phyloP scores from a whole-genome alignment of 345 rosid genomes.

The Moringa oleifera region DNA sequence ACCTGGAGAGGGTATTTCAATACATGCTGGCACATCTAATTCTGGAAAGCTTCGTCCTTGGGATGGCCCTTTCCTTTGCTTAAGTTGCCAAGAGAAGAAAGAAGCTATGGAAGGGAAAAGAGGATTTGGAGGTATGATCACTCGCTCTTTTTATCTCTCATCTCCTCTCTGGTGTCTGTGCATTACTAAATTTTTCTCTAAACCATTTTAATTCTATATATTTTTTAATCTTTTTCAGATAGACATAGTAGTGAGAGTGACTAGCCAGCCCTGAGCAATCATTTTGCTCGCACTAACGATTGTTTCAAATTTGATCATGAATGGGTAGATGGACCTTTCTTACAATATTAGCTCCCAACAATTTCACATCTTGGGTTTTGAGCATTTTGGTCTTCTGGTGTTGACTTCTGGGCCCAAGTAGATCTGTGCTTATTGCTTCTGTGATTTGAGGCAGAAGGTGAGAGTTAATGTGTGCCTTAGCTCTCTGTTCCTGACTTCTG shows the following conservation, averaged over 20 bases:
- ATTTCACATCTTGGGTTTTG: conserved; percentile 20
- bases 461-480: conserved; percentile 15
- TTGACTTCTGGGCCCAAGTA: conserved; percentile 15
- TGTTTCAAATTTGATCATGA: conserved; percentile 30
- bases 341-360: conserved; percentile 21
- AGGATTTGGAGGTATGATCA: conserved; percentile 58
- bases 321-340: conserved; percentile 30
- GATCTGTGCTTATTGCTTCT: conserved; percentile 11
- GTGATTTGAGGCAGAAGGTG: conserved; percentile 23
- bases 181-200: background rate
- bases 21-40: conserved; percentile 69
- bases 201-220: conserved; percentile 13
- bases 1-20: conserved; percentile 94
- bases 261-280: conserved; percentile 39
- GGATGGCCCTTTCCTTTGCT: conserved; percentile 99
- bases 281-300: conserved; percentile 26
- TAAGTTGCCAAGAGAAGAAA: conserved; percentile 93
- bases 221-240: conserved; percentile 44
- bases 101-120: conserved; percentile 99
- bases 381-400: conserved; percentile 27
- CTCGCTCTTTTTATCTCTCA: background rate
- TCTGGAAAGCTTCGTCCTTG: conserved; percentile 74
- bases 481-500: conserved; percentile 27
- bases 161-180: background rate
- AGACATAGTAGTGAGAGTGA: conserved; percentile 88